Evolutionary conservation across 1,284 basidiomycete genomes (phyloP).

Genomic region (Mycosarcoma mackinlayi): DNA sequence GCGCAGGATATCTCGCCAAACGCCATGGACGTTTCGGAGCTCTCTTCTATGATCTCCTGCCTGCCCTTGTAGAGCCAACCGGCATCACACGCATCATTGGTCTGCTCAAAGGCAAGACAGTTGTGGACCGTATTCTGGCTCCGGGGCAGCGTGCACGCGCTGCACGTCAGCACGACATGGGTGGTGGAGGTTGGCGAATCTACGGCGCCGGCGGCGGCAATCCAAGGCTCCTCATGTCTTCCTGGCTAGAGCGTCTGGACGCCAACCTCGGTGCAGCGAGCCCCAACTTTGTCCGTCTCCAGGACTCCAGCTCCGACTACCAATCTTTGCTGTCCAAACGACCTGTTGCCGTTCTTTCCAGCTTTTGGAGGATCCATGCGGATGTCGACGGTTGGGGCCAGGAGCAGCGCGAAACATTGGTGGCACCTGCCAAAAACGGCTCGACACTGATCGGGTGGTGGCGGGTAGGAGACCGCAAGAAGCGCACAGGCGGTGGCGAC

Average conservation of each 20-base stretch:
- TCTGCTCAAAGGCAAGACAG: conserved; percentile 38
- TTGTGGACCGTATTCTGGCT: conserved; percentile 50
- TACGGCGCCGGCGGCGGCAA: conserved; percentile 44
- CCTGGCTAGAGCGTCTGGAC: conserved; percentile 49
- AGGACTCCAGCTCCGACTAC: conserved; percentile 16
- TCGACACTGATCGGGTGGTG: conserved; percentile 57
- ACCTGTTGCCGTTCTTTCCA: conserved; percentile 51
- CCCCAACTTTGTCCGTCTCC: conserved; percentile 34
- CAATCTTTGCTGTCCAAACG: conserved; percentile 25
- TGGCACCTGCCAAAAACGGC: conserved; percentile 32
- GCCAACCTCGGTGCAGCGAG: conserved; percentile 44
- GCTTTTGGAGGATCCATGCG: conserved; percentile 55
- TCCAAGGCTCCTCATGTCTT: conserved; percentile 38
- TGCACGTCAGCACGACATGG: conserved; percentile 30
- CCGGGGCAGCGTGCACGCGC: conserved; percentile 42
- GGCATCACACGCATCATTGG: conserved; percentile 47
- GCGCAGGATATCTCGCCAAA: conserved; percentile 45
- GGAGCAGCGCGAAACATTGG: conserved; percentile 36
- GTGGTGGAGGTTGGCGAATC: conserved; percentile 50
- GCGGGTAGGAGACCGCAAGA: conserved; percentile 44
- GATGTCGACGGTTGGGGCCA: conserved; percentile 53
- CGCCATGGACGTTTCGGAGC: conserved; percentile 39
- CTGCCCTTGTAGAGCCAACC: conserved; percentile 45
- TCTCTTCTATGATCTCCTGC: conserved; percentile 48
- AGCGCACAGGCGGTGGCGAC: conserved; percentile 44